phyloP scores from a whole-genome alignment of 768 basidiomycete genomes.

The Mycena alexandri region DNA sequence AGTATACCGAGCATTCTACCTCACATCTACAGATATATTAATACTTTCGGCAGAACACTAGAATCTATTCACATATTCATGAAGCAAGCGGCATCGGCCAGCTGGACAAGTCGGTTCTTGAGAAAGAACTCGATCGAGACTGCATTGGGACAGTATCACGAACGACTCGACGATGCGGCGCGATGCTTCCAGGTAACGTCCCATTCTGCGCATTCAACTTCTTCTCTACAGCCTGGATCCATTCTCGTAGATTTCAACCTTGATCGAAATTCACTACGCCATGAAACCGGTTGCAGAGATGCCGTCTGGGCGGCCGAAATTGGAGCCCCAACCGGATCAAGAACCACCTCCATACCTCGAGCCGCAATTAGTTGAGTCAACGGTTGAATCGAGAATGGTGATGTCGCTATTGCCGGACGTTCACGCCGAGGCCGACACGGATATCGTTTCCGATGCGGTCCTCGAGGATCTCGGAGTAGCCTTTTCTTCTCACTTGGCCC shows the following conservation, averaged over 20 bases:
- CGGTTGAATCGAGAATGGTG: neutral
- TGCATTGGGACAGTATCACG: conserved; percentile 50
- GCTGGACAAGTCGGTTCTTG: conserved; percentile 57
- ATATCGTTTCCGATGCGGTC: conserved; percentile 37
- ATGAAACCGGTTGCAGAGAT: conserved; percentile 33
- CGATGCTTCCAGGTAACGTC: conserved; percentile 59
- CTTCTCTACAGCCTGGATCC: neutral
- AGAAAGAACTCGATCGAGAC: conserved; percentile 56
- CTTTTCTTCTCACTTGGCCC: neutral
- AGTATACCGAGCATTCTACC: conserved; percentile 39
- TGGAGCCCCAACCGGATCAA: neutral
- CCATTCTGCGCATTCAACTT: neutral
- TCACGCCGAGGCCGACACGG: conserved; percentile 15
- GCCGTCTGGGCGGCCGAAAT: conserved; percentile 34
- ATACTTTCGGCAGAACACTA: conserved; percentile 49
- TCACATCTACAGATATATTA: conserved; percentile 4
- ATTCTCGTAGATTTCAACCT: conserved; percentile 54
- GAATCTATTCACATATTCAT: conserved; percentile 55
- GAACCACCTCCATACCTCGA: neutral
- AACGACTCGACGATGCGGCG: conserved; percentile 57
- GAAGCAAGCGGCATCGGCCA: conserved; percentile 51
- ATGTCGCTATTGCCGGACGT: neutral
- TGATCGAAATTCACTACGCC: conserved; percentile 61
- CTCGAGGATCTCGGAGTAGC: conserved; percentile 52
- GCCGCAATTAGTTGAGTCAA: neutral